These are phyloP conservation scores for Oryza brachyantha DNA, from an alignment of 176 grass and related monocot species.

Conservation along the genomic window DNA sequence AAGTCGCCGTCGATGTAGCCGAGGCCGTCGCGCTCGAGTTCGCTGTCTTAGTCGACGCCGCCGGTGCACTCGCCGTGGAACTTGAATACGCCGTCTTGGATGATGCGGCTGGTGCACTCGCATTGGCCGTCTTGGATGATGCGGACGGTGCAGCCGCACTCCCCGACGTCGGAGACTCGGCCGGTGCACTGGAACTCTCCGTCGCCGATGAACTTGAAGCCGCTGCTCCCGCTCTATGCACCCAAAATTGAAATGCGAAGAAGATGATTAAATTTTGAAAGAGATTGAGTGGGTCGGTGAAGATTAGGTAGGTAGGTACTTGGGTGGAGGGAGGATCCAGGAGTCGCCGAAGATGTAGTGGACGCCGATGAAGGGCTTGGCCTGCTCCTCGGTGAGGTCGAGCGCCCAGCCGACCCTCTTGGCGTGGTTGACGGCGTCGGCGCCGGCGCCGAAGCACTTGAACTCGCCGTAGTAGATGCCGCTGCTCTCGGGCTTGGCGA, in stretches of 20 bases:
- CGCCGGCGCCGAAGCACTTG: conserved; percentile 31
- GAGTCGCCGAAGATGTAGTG: conserved; percentile 44
- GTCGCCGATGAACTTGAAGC: background rate
- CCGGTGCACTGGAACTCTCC: too few relatives aligned
- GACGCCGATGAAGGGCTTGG: conserved; percentile 33
- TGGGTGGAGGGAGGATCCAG: conserved; percentile 29
- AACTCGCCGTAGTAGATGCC: conserved; percentile 57
- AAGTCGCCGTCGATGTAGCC: too few relatives aligned
- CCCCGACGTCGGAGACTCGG: too few relatives aligned
- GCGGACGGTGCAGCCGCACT: too few relatives aligned
- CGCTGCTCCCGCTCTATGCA: too few relatives aligned
- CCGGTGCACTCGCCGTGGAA: background rate
- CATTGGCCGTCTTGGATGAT: background rate
- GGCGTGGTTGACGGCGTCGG: background rate
- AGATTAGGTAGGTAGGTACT: background rate
- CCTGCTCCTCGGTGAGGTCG: conserved; percentile 36
- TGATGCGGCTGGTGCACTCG: background rate
- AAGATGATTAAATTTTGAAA: too few relatives aligned
- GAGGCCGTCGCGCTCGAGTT: too few relatives aligned
- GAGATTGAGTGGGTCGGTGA: too few relatives aligned
- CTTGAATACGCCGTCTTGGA: too few relatives aligned
- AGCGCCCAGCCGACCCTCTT: conserved; percentile 40
- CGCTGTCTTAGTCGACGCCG: too few relatives aligned
- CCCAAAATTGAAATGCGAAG: too few relatives aligned
- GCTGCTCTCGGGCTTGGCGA: conserved; percentile 42